Evolutionary conservation across 2,329 filamentous ascomycete species (phyloP), one percentile per base, ranked within the genome.

Genomic region (Hypoxylon rubiginosum): DNA sequence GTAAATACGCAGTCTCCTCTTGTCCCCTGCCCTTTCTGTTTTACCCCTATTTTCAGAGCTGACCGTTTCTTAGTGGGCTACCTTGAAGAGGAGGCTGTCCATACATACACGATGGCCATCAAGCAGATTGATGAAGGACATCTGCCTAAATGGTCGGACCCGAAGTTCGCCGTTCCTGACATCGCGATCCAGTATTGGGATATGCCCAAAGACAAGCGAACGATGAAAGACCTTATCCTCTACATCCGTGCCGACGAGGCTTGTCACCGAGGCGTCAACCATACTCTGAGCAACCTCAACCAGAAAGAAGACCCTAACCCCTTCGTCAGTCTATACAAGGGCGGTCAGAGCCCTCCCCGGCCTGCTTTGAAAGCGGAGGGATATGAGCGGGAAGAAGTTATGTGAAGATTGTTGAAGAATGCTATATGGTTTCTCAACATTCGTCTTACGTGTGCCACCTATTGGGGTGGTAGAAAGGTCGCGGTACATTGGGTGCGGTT

Each of bases 31-130:
- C 17, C n/a, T 17, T 17, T 41, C n/a, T 8, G 28, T 30, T 41
- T 55, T 32, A 7, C 17, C 17, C 11, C 8, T 49, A 43, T 43
- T 32, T 15, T 32, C 1, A 24, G 21, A 21, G 45, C 55, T 68
- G 46, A 68, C 32, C 24, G n/a, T 46, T 28, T 9, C 43, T 10
- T 46, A 69, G 94, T 98, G 57, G 96, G 94, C 1, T 98, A 98
- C 74, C 88, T 99, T 11, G 96, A 99, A 80, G 96, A 99, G 79
- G 96, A 99, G 80, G 96, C 96, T 8, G 95, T 98, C 1, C 87
- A 97, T 76, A 99, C 96, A 0, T 99, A 99, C 82, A 96, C 93
- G 0, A 90, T 94, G 53, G 92, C 93, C 66, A 92, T 98, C 73
- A 84, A 89, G 71, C 96, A 98, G 75, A 87, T 99, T 24, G 94